A percentile compares a stretch with the other conserved stretches of the same genome.
These are phyloP conservation scores for Zoysia japonica DNA, from an alignment of 176 grass and related monocot genomes.

Conservation along the genomic window DNA sequence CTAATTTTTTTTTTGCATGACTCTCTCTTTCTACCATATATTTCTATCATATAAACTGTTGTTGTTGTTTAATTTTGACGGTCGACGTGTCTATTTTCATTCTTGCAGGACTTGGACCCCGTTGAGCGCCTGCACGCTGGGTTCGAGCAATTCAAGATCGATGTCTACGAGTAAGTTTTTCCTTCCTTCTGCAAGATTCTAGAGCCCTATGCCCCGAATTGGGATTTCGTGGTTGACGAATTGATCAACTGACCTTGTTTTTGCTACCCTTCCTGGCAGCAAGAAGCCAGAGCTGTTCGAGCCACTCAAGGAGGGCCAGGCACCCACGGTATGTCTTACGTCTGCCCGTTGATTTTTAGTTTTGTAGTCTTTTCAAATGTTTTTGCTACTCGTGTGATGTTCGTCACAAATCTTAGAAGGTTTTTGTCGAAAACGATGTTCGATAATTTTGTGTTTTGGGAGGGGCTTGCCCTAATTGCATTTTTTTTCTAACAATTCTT, in stretches of 20 bases:
- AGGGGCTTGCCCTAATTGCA: too few relatives aligned
- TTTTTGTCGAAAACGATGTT: background rate
- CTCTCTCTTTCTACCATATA: too few relatives aligned
- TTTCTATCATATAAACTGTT: background rate
- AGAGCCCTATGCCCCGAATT: too few relatives aligned
- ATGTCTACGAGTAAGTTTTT: constrained; percentile 69
- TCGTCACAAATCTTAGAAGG: background rate
- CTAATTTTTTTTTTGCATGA: too few relatives aligned
- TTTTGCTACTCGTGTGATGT: background rate
- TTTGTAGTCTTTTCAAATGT: background rate
- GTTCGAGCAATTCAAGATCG: constrained; percentile 79
- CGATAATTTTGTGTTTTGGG: background rate
- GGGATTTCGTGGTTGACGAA: background rate
- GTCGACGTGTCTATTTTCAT: background rate
- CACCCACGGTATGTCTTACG: constrained; percentile 55
- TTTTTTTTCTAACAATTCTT: background rate
- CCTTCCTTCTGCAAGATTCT: background rate
- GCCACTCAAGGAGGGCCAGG: constrained; percentile 67
- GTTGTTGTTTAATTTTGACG: background rate
- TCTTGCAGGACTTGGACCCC: constrained; percentile 60
- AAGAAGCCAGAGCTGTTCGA: constrained; percentile 76
- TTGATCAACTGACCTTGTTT: background rate
- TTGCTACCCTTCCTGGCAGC: constrained; percentile 32
- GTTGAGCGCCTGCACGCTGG: constrained; percentile 65
- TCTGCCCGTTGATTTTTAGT: background rate